A percentile compares a stretch with the other conserved stretches of the same genome.
These are phyloP conservation scores for Echium plantagineum DNA, from an alignment of 257 asterid genomes.

Conservation along the genomic window DNA sequence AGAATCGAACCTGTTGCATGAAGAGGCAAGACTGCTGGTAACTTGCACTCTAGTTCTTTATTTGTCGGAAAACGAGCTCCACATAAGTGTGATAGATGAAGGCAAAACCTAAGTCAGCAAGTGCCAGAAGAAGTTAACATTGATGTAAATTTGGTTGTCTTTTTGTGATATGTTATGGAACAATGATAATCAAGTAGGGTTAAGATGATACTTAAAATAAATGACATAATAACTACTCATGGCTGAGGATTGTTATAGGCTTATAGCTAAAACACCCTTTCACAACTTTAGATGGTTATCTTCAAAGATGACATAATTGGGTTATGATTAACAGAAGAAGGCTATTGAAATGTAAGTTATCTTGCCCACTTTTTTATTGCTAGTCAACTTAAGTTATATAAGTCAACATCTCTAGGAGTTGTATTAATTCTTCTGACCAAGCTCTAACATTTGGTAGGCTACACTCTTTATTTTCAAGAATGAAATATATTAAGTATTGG, in stretches of 20 bases:
- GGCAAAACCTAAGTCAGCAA: too few species aligned
- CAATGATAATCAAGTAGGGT: background rate
- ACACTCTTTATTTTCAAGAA: background rate
- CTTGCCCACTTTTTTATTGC: background rate
- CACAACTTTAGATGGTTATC: background rate
- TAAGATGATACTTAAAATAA: background rate
- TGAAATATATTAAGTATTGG: background rate
- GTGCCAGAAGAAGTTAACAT: background rate
- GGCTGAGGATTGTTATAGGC: background rate
- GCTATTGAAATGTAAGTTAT: background rate
- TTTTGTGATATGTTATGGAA: background rate
- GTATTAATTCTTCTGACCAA: background rate
- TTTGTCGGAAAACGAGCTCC: too few species aligned
- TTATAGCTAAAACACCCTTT: background rate
- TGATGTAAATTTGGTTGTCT: background rate
- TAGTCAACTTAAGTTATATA: background rate
- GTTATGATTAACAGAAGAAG: too few species aligned
- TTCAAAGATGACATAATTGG: too few species aligned
- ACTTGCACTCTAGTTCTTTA: too few species aligned
- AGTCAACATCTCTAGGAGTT: background rate
- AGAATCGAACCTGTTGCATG: too few species aligned
- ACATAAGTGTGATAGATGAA: too few species aligned
- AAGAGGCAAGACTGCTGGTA: too few species aligned
- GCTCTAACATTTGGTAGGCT: background rate
- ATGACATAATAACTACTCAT: background rate